Conservation (phyloP, 2,329 filamentous ascomycete genomes). For the Penicillium digitatum region DNA sequence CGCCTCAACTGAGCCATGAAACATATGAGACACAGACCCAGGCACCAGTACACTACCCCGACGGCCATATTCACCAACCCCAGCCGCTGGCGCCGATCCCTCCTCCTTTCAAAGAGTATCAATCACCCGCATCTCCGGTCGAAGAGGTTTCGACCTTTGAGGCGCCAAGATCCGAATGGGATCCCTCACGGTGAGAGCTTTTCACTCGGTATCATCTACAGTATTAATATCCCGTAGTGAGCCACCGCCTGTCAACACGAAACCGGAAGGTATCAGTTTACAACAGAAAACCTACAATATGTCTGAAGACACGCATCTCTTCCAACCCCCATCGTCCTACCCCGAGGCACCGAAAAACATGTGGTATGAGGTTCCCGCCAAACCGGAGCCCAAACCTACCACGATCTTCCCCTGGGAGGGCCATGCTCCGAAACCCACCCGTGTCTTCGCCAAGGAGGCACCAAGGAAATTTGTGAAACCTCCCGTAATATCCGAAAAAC, state of each 20-base stretch:
- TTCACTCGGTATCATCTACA: conserved; percentile 1
- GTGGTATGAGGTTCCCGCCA: conserved; percentile 74
- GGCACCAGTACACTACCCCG: background rate
- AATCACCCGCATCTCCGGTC: conserved; percentile 33
- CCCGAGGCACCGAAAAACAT: conserved; percentile 81
- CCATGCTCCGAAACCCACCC: conserved; percentile 57
- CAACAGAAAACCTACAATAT: conserved; percentile 76
- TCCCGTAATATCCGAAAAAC: background rate
- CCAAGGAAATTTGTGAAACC: background rate
- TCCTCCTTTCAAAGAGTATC: conserved; percentile 37
- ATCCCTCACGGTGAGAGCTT: conserved; percentile 54
- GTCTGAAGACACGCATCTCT: conserved; percentile 70
- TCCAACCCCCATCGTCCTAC: conserved; percentile 71
- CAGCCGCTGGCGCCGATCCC: conserved; percentile 42
- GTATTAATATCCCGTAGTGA: conserved; percentile 48
- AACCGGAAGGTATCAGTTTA: conserved; percentile 81
- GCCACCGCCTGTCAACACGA: conserved; percentile 60
- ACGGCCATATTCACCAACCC: conserved; percentile 26
- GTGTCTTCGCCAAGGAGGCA: conserved; percentile 41
- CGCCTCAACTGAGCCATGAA: conserved; percentile 10
- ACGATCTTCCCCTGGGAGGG: conserved; percentile 90
- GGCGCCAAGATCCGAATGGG: conserved; percentile 59
- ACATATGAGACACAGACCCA: conserved; percentile 8
- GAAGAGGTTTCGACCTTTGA: conserved; percentile 48
- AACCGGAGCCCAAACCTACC: conserved; percentile 57